A percentile compares a stretch with the other conserved stretches of the same genome.
Evolutionary conservation across 83 land plant species (phyloP).

Genomic region (Isoetes engelmannii): DNA sequence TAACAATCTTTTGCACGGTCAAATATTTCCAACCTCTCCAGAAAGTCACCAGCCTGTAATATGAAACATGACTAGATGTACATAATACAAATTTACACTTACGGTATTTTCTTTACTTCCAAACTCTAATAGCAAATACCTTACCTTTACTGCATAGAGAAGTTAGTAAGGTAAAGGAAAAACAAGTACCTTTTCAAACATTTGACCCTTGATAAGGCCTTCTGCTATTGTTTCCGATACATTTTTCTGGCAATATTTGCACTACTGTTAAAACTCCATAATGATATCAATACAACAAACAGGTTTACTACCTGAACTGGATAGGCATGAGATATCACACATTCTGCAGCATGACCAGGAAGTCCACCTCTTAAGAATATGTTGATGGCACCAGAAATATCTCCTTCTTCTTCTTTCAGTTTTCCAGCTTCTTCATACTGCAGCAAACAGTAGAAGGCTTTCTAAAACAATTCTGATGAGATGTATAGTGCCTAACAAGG

Average conservation of each 20-base stretch:
- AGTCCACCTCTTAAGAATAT: constrained; percentile 29
- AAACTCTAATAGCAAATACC: background rate
- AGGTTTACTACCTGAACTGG: constrained; percentile 13
- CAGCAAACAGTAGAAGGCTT: background rate
- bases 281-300: background rate
- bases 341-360: constrained; percentile 37
- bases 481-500: too few relatives aligned
- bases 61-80: background rate
- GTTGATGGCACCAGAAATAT: constrained; percentile 24
- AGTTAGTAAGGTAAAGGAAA: background rate
- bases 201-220: constrained; percentile 21
- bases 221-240: constrained; percentile 23
- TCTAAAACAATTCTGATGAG: too few relatives aligned
- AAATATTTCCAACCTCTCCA: constrained; percentile 28
- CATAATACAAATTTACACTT: background rate
- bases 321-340: constrained; percentile 22
- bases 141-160: background rate
- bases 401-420: constrained; percentile 24
- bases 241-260: constrained; percentile 16
- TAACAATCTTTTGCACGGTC: constrained; percentile 33
- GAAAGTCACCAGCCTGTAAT: constrained; percentile 31
- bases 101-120: background rate
- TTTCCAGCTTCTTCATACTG: constrained; percentile 40
- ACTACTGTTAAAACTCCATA: background rate
- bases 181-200: constrained; percentile 34